Evolutionary conservation across 2,329 filamentous ascomycete species (phyloP).

Genomic region (Sordariomycetes sp.): DNA sequence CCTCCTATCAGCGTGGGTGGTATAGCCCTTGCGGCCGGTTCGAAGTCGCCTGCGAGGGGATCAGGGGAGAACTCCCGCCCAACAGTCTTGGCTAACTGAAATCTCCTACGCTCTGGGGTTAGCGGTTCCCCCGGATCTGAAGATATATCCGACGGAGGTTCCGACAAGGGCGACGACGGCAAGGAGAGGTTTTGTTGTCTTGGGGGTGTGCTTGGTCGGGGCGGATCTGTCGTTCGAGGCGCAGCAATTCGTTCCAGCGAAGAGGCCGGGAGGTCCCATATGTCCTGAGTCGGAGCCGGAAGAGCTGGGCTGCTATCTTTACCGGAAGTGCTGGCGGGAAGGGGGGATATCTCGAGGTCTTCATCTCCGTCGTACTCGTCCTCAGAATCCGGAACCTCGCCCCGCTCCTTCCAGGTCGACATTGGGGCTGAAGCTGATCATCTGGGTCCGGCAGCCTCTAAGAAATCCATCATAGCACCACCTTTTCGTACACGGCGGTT

Average conservation of each 20-base stretch:
- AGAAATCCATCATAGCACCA: slow-evolving; percentile 12
- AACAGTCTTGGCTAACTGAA: neutral
- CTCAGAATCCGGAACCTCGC: slow-evolving; percentile 40
- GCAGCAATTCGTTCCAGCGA: neutral
- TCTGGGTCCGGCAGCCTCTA: slow-evolving; percentile 11
- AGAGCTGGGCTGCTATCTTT: neutral
- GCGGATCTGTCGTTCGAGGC: neutral
- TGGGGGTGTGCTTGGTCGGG: neutral
- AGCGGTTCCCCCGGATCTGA: neutral
- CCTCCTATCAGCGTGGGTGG: neutral
- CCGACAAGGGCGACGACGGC: slow-evolving; percentile 2
- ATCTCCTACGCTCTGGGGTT: neutral
- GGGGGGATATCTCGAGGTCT: slow-evolving; percentile 2
- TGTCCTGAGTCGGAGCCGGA: neutral
- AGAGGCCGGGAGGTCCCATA: slow-evolving; percentile 1
- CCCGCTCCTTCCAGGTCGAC: slow-evolving; percentile 37
- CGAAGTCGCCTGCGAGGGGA: neutral
- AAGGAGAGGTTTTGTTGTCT: neutral
- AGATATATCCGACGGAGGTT: slow-evolving; percentile 3
- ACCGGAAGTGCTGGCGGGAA: neutral
- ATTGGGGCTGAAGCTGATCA: slow-evolving; percentile 16
- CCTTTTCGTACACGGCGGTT: neutral
- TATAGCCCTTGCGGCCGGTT: neutral
- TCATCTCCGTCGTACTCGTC: slow-evolving; percentile 27
- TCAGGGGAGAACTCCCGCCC: slow-evolving; percentile 2